Conservation (phyloP, 768 basidiomycete species). For the Pleurotus djamor region DNA sequence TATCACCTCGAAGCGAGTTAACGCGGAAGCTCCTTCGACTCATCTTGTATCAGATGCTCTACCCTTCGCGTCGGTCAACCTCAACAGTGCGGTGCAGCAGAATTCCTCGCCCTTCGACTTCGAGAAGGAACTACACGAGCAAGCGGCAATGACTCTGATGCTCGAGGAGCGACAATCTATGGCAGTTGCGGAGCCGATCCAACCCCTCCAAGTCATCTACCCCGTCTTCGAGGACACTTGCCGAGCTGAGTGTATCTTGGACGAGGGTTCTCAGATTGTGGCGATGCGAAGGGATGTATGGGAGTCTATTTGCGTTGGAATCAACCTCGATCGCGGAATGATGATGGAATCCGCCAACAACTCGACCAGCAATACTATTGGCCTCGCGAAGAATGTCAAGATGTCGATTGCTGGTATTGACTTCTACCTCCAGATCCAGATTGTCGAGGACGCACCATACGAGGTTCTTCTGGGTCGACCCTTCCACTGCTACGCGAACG, state of each 20-base stretch:
- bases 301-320: too few relatives aligned
- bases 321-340: slow-evolving; percentile 15
- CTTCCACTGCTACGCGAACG: slow-evolving; percentile 16
- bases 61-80: neutral
- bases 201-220: neutral
- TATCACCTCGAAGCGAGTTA: neutral
- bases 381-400: slow-evolving; percentile 20
- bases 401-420: slow-evolving; percentile 18
- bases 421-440: slow-evolving; percentile 23
- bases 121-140: neutral
- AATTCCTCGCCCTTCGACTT: neutral
- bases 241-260: too few relatives aligned
- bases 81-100: neutral
- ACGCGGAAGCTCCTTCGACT: neutral
- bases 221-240: too few relatives aligned
- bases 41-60: neutral
- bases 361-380: slow-evolving; percentile 14
- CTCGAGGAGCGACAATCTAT: neutral
- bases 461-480: slow-evolving; percentile 23
- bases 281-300: too few relatives aligned
- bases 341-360: slow-evolving; percentile 23
- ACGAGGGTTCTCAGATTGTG: too few relatives aligned
- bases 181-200: neutral
- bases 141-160: neutral
- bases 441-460: slow-evolving; percentile 20